phyloP scores from a whole-genome alignment of 805 yeast species.

The Saccharomyces kudriavzevii region DNA sequence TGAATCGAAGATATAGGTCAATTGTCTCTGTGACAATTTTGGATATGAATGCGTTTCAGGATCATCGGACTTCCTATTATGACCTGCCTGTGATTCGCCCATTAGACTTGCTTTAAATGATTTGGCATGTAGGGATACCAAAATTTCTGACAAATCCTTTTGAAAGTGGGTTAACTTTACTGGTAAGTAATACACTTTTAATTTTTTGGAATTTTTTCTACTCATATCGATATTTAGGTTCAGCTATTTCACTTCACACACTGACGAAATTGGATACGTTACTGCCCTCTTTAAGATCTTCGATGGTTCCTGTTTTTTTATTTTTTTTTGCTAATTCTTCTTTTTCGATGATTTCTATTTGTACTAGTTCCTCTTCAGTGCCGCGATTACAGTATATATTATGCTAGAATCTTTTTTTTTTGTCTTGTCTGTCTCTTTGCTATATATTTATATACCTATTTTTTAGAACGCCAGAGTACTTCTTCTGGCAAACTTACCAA shows the following conservation, averaged over 20 bases:
- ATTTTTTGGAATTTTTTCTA: conserved; percentile 1
- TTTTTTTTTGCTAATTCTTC: neutral
- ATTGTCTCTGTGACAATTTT: conserved; percentile 31
- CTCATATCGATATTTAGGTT: neutral
- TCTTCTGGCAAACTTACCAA: neutral
- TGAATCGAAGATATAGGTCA: conserved; percentile 22
- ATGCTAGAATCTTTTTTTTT: neutral
- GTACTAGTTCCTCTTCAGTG: neutral
- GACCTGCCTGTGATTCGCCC: conserved; percentile 2
- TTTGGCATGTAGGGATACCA: conserved; percentile 36
- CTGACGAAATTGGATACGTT: neutral
- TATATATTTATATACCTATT: neutral
- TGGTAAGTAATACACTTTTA: conserved; percentile 29
- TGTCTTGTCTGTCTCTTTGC: neutral
- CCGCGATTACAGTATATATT: neutral
- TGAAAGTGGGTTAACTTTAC: conserved; percentile 39
- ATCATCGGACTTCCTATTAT: neutral
- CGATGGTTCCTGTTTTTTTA: neutral
- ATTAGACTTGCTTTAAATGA: conserved; percentile 22
- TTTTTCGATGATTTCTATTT: neutral
- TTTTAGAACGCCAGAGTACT: neutral
- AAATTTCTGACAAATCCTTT: conserved; percentile 36
- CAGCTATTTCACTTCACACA: neutral
- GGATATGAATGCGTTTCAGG: conserved; percentile 17
- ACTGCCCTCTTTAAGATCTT: neutral